Evolutionary conservation across 2,329 filamentous ascomycete genomes (phyloP), one percentile per base, ranked within the genome.

Genomic region (Myriosclerotinia curreyana): DNA sequence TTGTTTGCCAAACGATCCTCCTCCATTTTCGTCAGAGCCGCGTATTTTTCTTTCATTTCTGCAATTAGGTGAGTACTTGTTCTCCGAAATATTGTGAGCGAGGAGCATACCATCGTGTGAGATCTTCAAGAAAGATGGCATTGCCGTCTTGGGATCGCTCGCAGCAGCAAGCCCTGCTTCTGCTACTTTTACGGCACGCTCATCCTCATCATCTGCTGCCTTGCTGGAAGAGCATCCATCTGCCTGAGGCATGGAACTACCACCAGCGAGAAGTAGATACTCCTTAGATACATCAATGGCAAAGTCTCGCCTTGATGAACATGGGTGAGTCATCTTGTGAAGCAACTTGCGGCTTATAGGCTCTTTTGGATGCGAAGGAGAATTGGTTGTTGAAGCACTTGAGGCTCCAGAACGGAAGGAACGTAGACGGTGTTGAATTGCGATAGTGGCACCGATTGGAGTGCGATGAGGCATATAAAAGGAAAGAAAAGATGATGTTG

Each of bases 11-110:
- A 59, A 60, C 73, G 74, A 28, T 68, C 67, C 11, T 69, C 70
- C 60, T 75, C 88, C 82, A 70, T 83, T 77, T 82, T 82, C 83
- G 77, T 86, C 80, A 90, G 77, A 65, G 86, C 82, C 64, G 81
- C 76, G 73, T 88, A 89, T 71, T 85, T 87, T 64, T 78, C 75
- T 65, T 81, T 78, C 58, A 88, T 79, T 64, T 87, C 85, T 86
- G 62, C 25, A 4, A 17, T 36, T 40, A 28, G 20, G 55, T 73
- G n/a, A 73, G 68, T 22, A 22, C 20, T 5, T 14, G 53, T 17
- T 34, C 6, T 28, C 14, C 25, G 1, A 22, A 9, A 34, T 49
- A 48, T 56, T 67, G 53, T 68, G 42, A n/a, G 60, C 28, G 12
- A 51, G 22, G 20, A 49, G 75, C 81, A 67, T 77, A 81, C 83